These are phyloP conservation scores for Pulveroboletus ravenelii DNA, from an alignment of 768 basidiomycete species.

Conservation along the genomic window DNA sequence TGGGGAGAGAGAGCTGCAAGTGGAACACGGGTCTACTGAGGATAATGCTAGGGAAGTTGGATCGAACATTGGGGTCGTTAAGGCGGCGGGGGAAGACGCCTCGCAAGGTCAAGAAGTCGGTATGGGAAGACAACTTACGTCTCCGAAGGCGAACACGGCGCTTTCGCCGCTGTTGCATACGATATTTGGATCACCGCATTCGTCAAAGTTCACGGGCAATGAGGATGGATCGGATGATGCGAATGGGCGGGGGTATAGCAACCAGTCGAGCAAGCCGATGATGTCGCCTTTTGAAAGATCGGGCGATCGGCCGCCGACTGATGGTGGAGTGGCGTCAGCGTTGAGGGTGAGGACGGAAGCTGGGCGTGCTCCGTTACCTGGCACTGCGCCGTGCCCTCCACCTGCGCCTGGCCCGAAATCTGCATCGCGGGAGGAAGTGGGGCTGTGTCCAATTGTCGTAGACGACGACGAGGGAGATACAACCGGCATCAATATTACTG, in stretches of 20 bases:
- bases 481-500: constrained; percentile 5
- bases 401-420: neutral
- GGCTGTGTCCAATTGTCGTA: constrained; percentile 10
- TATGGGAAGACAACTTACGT: neutral
- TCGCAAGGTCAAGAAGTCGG: constrained; percentile 9
- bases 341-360: constrained; percentile 16
- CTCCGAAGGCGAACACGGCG: constrained; percentile 5
- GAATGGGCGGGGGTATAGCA: constrained; percentile 14
- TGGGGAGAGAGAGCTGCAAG: constrained; percentile 14
- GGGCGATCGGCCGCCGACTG: constrained; percentile 5
- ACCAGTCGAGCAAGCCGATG: constrained; percentile 13
- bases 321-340: constrained; percentile 15
- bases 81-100: constrained; percentile 9
- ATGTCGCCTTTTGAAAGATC: constrained; percentile 14
- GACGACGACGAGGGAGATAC: constrained; percentile 13
- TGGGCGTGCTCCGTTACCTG: constrained; percentile 1
- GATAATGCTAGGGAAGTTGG: neutral
- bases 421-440: neutral
- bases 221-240: constrained; percentile 28
- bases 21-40: constrained; percentile 20
- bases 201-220: constrained; percentile 27
- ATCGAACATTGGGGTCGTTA: constrained; percentile 14
- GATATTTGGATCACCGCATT: constrained; percentile 38
- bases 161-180: constrained; percentile 39
- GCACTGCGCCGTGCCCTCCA: neutral